Percentiles rank a stretch among this genome's conserved stretches.
phyloP scores from a whole-genome alignment of 345 rosid genomes.

The Ailanthus altissimus region DNA sequence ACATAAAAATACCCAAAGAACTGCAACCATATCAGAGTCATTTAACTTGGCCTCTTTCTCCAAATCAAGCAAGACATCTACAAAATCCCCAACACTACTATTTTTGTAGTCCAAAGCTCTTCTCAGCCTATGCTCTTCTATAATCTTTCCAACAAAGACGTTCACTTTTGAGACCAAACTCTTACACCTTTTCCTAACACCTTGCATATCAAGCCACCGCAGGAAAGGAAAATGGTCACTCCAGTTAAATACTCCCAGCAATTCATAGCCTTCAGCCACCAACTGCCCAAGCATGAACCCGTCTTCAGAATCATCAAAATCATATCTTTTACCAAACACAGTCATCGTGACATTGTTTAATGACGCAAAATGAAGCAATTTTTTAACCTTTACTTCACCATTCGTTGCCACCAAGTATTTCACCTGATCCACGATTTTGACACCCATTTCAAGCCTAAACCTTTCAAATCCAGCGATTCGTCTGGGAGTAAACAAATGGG shows the following conservation, averaged over 20 bases:
- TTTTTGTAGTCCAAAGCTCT: constrained; percentile 24
- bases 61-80: constrained; percentile 50
- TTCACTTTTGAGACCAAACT: constrained; percentile 48
- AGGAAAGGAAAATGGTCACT: constrained; percentile 47
- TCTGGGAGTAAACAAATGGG: constrained; percentile 48
- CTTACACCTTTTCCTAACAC: constrained; percentile 46
- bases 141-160: constrained; percentile 55
- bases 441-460: constrained; percentile 38
- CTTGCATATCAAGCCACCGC: constrained; percentile 45
- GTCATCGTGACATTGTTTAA: constrained; percentile 52
- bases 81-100: constrained; percentile 41
- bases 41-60: constrained; percentile 41
- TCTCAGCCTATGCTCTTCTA: constrained; percentile 53
- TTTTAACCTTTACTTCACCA: constrained; percentile 39
- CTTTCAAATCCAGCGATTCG: constrained; percentile 36
- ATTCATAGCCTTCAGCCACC: constrained; percentile 50
- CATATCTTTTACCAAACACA: constrained; percentile 50
- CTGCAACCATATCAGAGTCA: constrained; percentile 53
- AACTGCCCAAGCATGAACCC: constrained; percentile 41
- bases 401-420: constrained; percentile 24
- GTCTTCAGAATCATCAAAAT: constrained; percentile 30
- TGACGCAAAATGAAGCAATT: constrained; percentile 46
- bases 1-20: constrained; percentile 47
- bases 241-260: constrained; percentile 74
- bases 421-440: constrained; percentile 35